Percentiles rank a stretch among this genome's conserved stretches.
Evolutionary conservation across 2,329 filamentous ascomycete species (phyloP).

Genomic region (Fusarium hostae): DNA sequence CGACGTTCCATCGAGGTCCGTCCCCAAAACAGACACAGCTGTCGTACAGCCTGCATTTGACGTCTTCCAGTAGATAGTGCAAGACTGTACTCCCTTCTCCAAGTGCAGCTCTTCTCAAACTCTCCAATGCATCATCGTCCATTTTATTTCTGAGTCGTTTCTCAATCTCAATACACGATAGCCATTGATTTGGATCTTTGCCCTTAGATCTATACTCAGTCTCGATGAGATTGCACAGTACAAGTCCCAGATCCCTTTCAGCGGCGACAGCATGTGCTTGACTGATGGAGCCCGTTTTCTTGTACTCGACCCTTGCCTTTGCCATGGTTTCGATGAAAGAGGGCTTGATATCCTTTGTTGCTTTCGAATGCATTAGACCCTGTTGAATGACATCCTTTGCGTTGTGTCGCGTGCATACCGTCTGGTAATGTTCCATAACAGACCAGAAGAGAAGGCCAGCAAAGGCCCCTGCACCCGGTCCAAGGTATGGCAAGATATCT

Average conservation of each 20-base stretch:
- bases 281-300: not conserved
- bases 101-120: fast-evolving
- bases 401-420: not conserved
- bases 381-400: not conserved
- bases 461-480: fast-evolving
- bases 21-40: conserved; percentile 10
- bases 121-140: fast-evolving
- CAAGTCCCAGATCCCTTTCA: not conserved
- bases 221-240: conserved; percentile 5
- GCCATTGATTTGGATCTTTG: conserved; percentile 11
- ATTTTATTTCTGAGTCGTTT: not conserved
- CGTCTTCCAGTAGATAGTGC: fast-evolving
- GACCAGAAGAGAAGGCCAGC: conserved; percentile 11
- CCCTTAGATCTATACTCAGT: conserved; percentile 1
- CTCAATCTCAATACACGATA: conserved; percentile 10
- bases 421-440: conserved; percentile 10
- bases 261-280: not conserved
- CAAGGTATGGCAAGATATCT: not conserved
- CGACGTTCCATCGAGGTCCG: conserved; percentile 3
- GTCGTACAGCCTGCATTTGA: not conserved
- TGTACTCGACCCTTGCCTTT: conserved; percentile 9
- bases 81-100: fast-evolving
- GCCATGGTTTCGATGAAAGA: conserved; percentile 7
- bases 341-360: not conserved
- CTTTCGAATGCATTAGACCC: not conserved